Percentiles rank a stretch among this genome's conserved stretches.
Evolutionary conservation across 805 yeast species (phyloP).

Genomic region (Isabelozyma pseudorhagii): DNA sequence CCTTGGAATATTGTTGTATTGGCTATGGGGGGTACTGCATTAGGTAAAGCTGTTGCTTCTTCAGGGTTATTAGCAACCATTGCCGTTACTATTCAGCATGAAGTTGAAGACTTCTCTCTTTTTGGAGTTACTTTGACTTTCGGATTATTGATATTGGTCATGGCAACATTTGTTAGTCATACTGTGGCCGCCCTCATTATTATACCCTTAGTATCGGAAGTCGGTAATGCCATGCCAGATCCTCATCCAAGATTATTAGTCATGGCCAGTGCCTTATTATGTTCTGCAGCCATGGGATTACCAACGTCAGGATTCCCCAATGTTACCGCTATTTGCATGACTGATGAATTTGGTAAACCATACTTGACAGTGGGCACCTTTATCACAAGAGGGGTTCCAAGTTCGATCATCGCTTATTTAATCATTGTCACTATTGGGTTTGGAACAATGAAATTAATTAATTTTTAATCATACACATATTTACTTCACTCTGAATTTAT

Average conservation of each 20-base stretch:
- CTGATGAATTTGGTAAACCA: constrained; percentile 39
- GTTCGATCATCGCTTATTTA: constrained; percentile 34
- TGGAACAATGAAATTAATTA: constrained; percentile 33
- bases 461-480: constrained; percentile 12
- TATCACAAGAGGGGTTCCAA: constrained; percentile 42
- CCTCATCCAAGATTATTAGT: constrained; percentile 38
- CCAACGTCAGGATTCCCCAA: constrained; percentile 45
- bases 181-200: constrained; percentile 44
- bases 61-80: constrained; percentile 47
- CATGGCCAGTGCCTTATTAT: constrained; percentile 40
- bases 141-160: constrained; percentile 36
- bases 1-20: constrained; percentile 55
- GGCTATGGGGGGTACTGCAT: constrained; percentile 56
- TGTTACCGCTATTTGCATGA: constrained; percentile 42
- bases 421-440: constrained; percentile 37
- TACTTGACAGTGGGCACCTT: constrained; percentile 40
- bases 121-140: constrained; percentile 45
- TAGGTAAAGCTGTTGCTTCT: constrained; percentile 49
- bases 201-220: constrained; percentile 39
- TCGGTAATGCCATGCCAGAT: constrained; percentile 33
- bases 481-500: not conserved
- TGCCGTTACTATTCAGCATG: constrained; percentile 42
- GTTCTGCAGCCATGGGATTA: constrained; percentile 45
- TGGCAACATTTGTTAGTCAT: constrained; percentile 44
- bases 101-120: constrained; percentile 40